Base-by-base conservation (phyloP, 2,329 filamentous ascomycete species). In the Arthrobotrys conoides region DNA sequence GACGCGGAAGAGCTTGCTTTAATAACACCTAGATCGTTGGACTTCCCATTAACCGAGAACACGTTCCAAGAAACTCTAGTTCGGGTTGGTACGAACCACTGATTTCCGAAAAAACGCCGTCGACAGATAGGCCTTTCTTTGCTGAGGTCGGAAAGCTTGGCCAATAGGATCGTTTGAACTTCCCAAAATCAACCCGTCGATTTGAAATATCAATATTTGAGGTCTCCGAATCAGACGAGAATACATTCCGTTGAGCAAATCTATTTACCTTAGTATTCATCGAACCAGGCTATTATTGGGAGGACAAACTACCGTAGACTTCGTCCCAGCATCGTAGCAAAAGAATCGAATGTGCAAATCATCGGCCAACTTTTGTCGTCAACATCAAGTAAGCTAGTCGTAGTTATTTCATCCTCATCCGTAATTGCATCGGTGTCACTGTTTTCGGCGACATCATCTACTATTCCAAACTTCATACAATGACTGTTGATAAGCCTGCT, bases 91-190 rank as follows among this genome's bases (percentile, higher is more conserved):
- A n/a, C n/a, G n/a, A n/a, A n/a, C n/a, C n/a, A n/a, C 27, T 20
- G 27, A 71, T 71, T 46, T 71, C 69, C 8, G 69, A 71, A 14
- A 71, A 71, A 9, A 71, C 57, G 1, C 57, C 69, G 6, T 71
- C 69, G 2, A 14, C 66, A 9, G 66, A 59, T 8, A 71, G 16
- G 9, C 41, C 27, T 55, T 65, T 65, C 44, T 14, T 64, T 36
- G 69, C 46, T 53, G 44, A 48, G 1, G 65, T 6, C 1, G 44
- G 55, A 16, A 71, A 55, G 6, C 30, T 65, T 1, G 69, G 69
- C 69, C 69, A 71, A 22, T 71, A 71, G 9, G 44, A 22, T 30
- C 59, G 30, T 6, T 51, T 71, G 14, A 71, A 71, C 46, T 64
- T 71, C 10, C 59, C 69, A 46, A 71, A 71, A 14, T 71, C 57